These are phyloP conservation scores for Gyromitra esculenta DNA, from an alignment of 2,329 filamentous ascomycete species.

Conservation along the genomic window DNA sequence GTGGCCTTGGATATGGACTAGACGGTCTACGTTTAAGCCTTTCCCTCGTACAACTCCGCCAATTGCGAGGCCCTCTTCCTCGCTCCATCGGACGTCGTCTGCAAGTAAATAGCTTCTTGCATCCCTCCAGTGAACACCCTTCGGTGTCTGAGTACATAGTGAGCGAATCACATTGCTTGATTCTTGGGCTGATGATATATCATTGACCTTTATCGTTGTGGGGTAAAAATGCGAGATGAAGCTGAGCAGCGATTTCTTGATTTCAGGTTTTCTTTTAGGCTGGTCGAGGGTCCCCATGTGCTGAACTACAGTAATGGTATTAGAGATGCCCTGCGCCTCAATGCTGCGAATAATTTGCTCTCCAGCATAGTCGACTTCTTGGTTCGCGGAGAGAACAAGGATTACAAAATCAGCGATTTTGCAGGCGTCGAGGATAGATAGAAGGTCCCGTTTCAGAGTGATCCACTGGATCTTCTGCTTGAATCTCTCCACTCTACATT, in stretches of 20 bases:
- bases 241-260: conserved; percentile 84
- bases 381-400: conserved; percentile 80
- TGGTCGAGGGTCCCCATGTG: conserved; percentile 80
- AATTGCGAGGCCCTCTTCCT: conserved; percentile 73
- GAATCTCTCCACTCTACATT: conserved; percentile 78
- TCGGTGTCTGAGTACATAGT: conserved; percentile 89
- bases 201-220: conserved; percentile 88
- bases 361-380: conserved; percentile 84
- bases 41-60: conserved; percentile 88
- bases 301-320: conserved; percentile 85
- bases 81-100: conserved; percentile 79
- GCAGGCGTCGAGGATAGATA: conserved; percentile 83
- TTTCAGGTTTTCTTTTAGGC: conserved; percentile 78
- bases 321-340: conserved; percentile 93
- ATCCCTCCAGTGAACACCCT: conserved; percentile 94
- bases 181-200: conserved; percentile 86
- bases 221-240: conserved; percentile 96
- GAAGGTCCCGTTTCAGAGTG: conserved; percentile 75
- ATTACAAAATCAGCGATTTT: conserved; percentile 91
- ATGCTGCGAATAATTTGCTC: conserved; percentile 86
- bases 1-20: conserved; percentile 93
- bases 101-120: conserved; percentile 95
- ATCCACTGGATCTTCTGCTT: conserved; percentile 94
- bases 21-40: conserved; percentile 85
- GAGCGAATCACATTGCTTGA: conserved; percentile 90